phyloP scores from a whole-genome alignment of 2,329 filamentous ascomycete genomes.

The Alternaria consortialis region DNA sequence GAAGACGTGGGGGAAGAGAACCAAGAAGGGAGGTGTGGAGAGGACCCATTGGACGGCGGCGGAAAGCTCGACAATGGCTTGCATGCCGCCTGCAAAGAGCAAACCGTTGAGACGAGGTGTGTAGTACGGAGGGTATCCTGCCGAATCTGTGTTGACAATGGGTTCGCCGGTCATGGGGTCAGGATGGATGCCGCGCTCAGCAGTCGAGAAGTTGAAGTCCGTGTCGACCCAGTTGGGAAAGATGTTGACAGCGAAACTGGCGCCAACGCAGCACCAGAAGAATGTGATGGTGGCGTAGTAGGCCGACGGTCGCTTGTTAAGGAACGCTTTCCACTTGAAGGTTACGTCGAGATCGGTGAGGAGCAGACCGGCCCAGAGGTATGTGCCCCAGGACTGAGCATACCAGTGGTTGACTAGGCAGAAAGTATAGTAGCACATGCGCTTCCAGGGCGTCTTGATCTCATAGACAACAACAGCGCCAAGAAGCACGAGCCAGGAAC shows the following conservation, averaged over 20 bases:
- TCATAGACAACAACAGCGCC: conserved; percentile 56
- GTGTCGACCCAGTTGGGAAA: conserved; percentile 46
- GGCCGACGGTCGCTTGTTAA: conserved; percentile 45
- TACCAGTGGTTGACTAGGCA: conserved; percentile 59
- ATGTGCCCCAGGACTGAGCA: conserved; percentile 57
- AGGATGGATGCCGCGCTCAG: conserved; percentile 57
- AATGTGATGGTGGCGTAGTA: conserved; percentile 52
- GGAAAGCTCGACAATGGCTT: conserved; percentile 50
- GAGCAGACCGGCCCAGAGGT: conserved; percentile 57
- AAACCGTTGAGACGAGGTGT: conserved; percentile 56
- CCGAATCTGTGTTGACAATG: conserved; percentile 44
- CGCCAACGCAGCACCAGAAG: conserved; percentile 40
- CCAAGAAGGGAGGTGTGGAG: conserved; percentile 51
- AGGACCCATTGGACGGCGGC: conserved; percentile 54
- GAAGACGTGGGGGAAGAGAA: conserved; percentile 60
- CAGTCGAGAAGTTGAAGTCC: conserved; percentile 50
- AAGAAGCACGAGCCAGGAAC: conserved; percentile 56
- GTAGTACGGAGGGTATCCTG: conserved; percentile 56
- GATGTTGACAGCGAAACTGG: conserved; percentile 50
- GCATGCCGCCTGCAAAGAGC: conserved; percentile 52
- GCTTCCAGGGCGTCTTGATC: conserved; percentile 58
- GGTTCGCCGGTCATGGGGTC: conserved; percentile 51
- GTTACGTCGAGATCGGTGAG: conserved; percentile 59
- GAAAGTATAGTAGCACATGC: conserved; percentile 56
- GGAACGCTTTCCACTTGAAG: conserved; percentile 54